A percentile compares a stretch with the other conserved stretches of the same genome.
These are phyloP conservation scores for Amanita molliuscula DNA, from an alignment of 768 basidiomycete genomes.

Conservation along the genomic window DNA sequence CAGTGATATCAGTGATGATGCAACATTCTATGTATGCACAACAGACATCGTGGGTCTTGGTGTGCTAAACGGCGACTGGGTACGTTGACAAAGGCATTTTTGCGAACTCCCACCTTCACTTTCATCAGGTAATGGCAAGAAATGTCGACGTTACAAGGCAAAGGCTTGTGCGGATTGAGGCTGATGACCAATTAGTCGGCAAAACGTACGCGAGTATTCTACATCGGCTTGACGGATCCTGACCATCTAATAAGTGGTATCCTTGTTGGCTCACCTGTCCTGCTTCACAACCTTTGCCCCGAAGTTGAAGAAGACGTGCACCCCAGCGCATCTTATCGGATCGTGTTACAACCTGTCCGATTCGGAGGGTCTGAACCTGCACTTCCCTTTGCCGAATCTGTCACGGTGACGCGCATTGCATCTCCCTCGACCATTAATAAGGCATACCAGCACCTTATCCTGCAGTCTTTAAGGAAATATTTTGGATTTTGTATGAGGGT, in stretches of 20 bases:
- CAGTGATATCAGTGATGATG: conserved; percentile 22
- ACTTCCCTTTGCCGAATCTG: conserved; percentile 55
- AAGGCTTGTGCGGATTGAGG: conserved; percentile 50
- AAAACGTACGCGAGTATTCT: conserved; percentile 20
- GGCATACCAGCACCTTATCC: conserved; percentile 48
- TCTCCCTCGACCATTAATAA: conserved; percentile 63
- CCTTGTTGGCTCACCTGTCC: conserved; percentile 35
- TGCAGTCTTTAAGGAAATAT: conserved; percentile 50
- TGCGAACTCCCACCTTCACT: conserved; percentile 1
- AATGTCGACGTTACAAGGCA: conserved; percentile 12
- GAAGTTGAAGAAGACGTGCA: conserved; percentile 11
- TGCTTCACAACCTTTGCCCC: conserved; percentile 42
- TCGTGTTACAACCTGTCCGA: conserved; percentile 41
- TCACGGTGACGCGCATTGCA: conserved; percentile 75
- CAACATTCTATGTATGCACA: conserved; percentile 51
- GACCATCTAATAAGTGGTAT: conserved; percentile 17
- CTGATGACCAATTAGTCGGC: conserved; percentile 32
- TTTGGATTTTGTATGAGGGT: conserved; percentile 47
- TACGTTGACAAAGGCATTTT: conserved; percentile 17
- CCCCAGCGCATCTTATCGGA: conserved; percentile 10
- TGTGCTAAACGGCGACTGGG: conserved; percentile 72
- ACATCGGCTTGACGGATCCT: not conserved
- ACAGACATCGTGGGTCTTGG: conserved; percentile 58
- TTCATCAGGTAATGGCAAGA: conserved; percentile 2
- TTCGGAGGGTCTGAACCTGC: conserved; percentile 48